A percentile compares a stretch with the other conserved stretches of the same genome.
Conservation (phyloP, 257 asterid genomes). For the Gentiana macrophylla region DNA sequence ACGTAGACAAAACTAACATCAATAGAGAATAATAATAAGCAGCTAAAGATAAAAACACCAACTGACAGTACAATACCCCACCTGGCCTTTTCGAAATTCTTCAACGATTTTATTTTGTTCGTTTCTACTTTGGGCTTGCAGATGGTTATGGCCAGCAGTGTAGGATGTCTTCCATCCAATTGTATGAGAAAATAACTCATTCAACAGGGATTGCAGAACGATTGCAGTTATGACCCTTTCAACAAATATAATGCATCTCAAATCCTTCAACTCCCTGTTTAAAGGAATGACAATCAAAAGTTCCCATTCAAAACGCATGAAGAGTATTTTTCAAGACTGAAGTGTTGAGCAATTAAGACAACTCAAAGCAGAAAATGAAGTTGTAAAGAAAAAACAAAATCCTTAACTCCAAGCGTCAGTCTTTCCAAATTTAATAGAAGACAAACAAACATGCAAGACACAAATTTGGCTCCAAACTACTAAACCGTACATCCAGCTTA, state of each 20-base stretch:
- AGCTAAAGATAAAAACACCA: not conserved
- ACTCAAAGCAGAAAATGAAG: no score
- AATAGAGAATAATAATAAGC: not conserved
- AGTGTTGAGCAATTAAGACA: no score
- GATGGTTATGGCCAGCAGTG: slow-evolving; percentile 48
- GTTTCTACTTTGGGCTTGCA: slow-evolving; percentile 54
- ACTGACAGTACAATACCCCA: slow-evolving; percentile 9
- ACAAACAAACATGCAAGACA: no score
- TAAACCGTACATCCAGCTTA: no score
- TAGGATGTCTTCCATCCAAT: slow-evolving; percentile 64
- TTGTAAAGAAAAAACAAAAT: no score
- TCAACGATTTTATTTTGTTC: slow-evolving; percentile 48
- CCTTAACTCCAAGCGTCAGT: no score
- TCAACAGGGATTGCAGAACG: slow-evolving; percentile 46
- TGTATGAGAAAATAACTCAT: slow-evolving; percentile 44
- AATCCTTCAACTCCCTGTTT: slow-evolving; percentile 47
- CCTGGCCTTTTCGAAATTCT: slow-evolving; percentile 45
- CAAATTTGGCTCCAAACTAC: no score
- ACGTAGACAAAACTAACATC: slow-evolving; percentile 3
- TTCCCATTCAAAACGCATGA: not conserved
- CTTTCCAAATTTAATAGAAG: no score
- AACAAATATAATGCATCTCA: slow-evolving; percentile 83
- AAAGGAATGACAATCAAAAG: not conserved
- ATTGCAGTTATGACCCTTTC: slow-evolving; percentile 70
- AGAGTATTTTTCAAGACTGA: no score